Percentiles rank a stretch among this genome's conserved stretches.
phyloP scores from a whole-genome alignment of 768 basidiomycete species.

The Rubroboletus satanas region DNA sequence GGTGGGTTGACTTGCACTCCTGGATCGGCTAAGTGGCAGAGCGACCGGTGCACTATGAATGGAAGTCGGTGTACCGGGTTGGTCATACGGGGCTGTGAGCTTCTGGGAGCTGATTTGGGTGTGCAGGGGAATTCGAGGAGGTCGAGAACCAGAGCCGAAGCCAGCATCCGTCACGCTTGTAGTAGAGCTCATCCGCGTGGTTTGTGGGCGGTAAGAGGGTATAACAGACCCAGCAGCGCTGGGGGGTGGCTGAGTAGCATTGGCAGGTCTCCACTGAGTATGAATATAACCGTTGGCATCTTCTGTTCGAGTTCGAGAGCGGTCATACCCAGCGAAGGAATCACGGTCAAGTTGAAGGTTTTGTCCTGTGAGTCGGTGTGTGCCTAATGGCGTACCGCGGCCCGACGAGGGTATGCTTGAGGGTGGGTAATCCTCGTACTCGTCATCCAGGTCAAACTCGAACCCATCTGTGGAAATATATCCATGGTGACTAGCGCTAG shows the following conservation, averaged over 20 bases:
- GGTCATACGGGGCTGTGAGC: slow-evolving; percentile 52
- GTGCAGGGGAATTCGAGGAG: slow-evolving; percentile 44
- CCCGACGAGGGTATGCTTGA: slow-evolving; percentile 50
- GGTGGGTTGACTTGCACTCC: slow-evolving; percentile 77
- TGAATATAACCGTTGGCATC: slow-evolving; percentile 60
- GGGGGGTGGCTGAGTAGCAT: slow-evolving; percentile 38
- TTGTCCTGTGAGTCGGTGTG: slow-evolving; percentile 54
- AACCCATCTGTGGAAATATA: slow-evolving; percentile 67
- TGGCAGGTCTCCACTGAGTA: slow-evolving; percentile 58
- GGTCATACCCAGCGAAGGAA: slow-evolving; percentile 41
- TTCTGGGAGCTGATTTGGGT: slow-evolving; percentile 70
- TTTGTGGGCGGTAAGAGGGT: slow-evolving; percentile 38
- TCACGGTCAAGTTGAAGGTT: slow-evolving; percentile 60
- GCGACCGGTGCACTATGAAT: slow-evolving; percentile 15
- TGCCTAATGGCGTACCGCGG: slow-evolving; percentile 68
- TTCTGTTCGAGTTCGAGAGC: slow-evolving; percentile 68
- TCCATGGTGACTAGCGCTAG: slow-evolving; percentile 16
- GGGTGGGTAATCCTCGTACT: slow-evolving; percentile 71
- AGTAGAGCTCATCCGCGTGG: slow-evolving; percentile 46
- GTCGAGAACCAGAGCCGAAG: slow-evolving; percentile 37
- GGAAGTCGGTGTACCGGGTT: slow-evolving; percentile 37
- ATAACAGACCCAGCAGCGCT: slow-evolving; percentile 13
- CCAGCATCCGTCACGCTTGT: slow-evolving; percentile 40
- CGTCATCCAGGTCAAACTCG: slow-evolving; percentile 69
- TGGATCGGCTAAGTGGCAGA: slow-evolving; percentile 50